Evolutionary conservation across 192 early-diverging fungal species (phyloP), one percentile per base, ranked within the genome.

Genomic region (Linnemannia exigua): DNA sequence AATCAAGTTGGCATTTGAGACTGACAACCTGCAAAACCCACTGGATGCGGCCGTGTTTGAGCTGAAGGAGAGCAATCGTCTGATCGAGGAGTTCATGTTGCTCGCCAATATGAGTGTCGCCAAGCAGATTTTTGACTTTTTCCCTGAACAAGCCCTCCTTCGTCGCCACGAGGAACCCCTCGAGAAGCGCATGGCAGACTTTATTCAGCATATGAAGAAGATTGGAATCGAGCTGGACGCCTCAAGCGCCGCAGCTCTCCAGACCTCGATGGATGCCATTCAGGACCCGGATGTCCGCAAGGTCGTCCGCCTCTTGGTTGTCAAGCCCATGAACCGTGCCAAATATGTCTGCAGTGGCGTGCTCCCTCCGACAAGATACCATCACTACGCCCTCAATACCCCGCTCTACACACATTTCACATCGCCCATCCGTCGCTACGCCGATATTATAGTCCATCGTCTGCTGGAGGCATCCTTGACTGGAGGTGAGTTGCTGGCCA

Each of bases 331-430:
- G 95, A 96, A 97, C 93, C 96, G 96, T 80, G 97, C 98, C 25
- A 96, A 97, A 76, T 99, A 99, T 79, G 98, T 99, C 81, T 98
- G 97, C 87, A 96, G 97, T 9, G 98, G 98, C 16, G 96, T 95
- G 25, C 81, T 96, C 28, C 88, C 95, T 5, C 90, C 91, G 33
- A 85, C 88, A 25, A 92, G 95, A 63, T 97, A 94, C 90, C 89
- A 89, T 22, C 98, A 99, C 87, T 99, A 98, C 76, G 97, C 98
- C 44, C 89, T 98, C 75, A 97, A 97, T 66, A 89, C 94, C 8
- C 92, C 90, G 2, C 96, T 99, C 38, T 99, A 98, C 90, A 98
- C 97, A 17, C 98, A 99, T 77, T 99, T 99, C 79, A 98, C 98
- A 17, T 96, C 95, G 11, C 98, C 98, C 4, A 98, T 97, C 85